Conservation (phyloP, 306 rosid genomes). For the Corylus heterophylla region DNA sequence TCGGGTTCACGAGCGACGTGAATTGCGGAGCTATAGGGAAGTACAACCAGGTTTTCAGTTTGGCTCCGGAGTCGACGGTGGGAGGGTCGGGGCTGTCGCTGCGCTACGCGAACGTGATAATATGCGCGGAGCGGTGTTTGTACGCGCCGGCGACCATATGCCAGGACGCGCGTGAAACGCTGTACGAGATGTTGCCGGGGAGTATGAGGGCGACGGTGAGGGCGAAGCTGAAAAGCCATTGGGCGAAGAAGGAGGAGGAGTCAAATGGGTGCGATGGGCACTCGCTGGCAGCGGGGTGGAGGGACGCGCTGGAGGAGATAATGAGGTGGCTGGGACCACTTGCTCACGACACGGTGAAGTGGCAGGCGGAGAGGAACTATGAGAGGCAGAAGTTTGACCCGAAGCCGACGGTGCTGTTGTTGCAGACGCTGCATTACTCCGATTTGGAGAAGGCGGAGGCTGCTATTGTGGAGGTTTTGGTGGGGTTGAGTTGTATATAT, state of each 20-base stretch:
- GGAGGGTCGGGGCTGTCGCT: slow-evolving; percentile 63
- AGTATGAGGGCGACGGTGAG: slow-evolving; percentile 38
- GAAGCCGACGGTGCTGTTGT: slow-evolving; percentile 41
- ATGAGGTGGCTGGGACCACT: slow-evolving; percentile 61
- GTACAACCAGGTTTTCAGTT: slow-evolving; percentile 31
- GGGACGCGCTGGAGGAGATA: slow-evolving; percentile 46
- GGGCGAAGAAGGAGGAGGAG: slow-evolving; percentile 30
- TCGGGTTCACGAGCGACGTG: background rate
- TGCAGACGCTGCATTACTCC: slow-evolving; percentile 74
- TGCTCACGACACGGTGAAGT: slow-evolving; percentile 60
- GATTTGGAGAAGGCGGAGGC: slow-evolving; percentile 76
- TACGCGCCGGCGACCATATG: slow-evolving; percentile 41
- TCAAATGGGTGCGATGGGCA: slow-evolving; percentile 6
- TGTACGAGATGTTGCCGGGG: slow-evolving; percentile 69
- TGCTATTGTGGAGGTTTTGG: slow-evolving; percentile 58
- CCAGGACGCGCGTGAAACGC: slow-evolving; percentile 36
- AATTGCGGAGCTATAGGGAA: background rate
- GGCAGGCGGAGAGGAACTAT: slow-evolving; percentile 63
- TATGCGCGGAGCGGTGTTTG: slow-evolving; percentile 50
- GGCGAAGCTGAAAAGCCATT: slow-evolving; percentile 32
- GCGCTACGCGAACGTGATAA: slow-evolving; percentile 60
- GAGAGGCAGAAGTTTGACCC: slow-evolving; percentile 50
- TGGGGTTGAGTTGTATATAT: slow-evolving; percentile 60
- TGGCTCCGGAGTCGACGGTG: slow-evolving; percentile 47
- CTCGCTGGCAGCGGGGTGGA: slow-evolving; percentile 39